Base-by-base conservation (phyloP, 306 rosid genomes). In the Gillenia trifoliata region DNA sequence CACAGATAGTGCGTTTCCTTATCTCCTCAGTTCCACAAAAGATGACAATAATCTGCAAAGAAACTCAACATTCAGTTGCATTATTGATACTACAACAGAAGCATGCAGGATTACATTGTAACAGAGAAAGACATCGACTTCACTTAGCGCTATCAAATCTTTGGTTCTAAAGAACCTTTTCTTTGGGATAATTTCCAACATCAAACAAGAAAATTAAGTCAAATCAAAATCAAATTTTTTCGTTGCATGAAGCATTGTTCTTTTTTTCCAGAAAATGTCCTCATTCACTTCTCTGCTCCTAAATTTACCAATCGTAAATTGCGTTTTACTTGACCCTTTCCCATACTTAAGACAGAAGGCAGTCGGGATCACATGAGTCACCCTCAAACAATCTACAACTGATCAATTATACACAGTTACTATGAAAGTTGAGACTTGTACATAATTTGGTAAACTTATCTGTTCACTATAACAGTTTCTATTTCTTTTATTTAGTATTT, bases 11-110 rank as follows among this genome's bases (percentile, higher is more conserved):
- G 26, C 25, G 33, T 22, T 43, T 70, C 28, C n/a, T 83, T 3
- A 88, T 80, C 2, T 25, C 61, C n/a, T 31, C 76, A 56, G 85
- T 79, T 77, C 86, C 89, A 22, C 71, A 22, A 45, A 81, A 88
- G n/a, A 73, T 17, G 20, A 85, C 89, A 68, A 79, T 77, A 8
- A 83, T 73, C 92, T 85, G 82, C 77, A 68, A 11, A 71, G 47
- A 67, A 64, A 60, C 28, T 56, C 66, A 3, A 60, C 22, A 33
- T 41, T 38, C 22, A 60, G 67, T 20, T 20, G 31, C 70, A 66
- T 31, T 40, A 29, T 4, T 56, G 38, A 19, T 20, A 61, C 38
- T 61, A 54, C 71, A 66, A 25, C 22, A 75, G 72, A 15, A 20
- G 34, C 29, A 0, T 30, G 40, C 16, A 5, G 41, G 8, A 11